A percentile compares a stretch with the other conserved stretches of the same genome.
phyloP scores from a whole-genome alignment of 2,329 filamentous ascomycete species.

The Bipolaris gigantea region DNA sequence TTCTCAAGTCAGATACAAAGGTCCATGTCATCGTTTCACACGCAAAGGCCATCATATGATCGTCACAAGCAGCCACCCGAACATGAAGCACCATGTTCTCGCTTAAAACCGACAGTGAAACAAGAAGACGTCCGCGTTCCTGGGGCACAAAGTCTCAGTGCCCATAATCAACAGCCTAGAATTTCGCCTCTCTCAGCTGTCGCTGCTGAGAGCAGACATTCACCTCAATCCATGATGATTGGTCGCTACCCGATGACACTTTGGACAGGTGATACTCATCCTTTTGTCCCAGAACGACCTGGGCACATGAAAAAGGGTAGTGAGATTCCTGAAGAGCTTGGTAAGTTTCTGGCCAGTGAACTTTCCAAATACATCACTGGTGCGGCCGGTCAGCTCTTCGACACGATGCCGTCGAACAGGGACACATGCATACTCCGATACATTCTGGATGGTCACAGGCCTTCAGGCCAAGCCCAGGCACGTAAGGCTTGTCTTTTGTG shows the following conservation, averaged over 20 bases:
- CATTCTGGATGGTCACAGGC: conserved; percentile 8
- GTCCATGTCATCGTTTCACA: background rate
- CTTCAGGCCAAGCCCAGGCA: conserved; percentile 4
- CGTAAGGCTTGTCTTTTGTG: conserved; percentile 13
- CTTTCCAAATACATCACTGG: conserved; percentile 5
- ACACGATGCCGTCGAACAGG: conserved; percentile 5
- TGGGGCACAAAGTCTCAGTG: background rate
- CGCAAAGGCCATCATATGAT: background rate
- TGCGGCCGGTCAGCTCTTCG: background rate
- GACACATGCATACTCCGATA: conserved; percentile 14
- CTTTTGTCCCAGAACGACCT: background rate
- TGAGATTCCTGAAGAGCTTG: conserved; percentile 4
- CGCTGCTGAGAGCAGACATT: background rate
- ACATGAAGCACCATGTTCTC: background rate
- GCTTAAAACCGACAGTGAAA: background rate
- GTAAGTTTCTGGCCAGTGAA: conserved; percentile 2
- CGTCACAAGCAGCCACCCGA: background rate
- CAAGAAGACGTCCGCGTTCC: background rate
- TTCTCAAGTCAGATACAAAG: conserved; percentile 10
- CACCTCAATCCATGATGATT: background rate
- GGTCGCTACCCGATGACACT: conserved; percentile 9
- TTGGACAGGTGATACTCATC: conserved; percentile 1
- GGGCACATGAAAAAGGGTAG: background rate
- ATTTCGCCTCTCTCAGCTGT: background rate
- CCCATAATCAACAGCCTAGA: background rate